Evolutionary conservation across 768 basidiomycete genomes (phyloP).

Genomic region (Suillus bovinus): DNA sequence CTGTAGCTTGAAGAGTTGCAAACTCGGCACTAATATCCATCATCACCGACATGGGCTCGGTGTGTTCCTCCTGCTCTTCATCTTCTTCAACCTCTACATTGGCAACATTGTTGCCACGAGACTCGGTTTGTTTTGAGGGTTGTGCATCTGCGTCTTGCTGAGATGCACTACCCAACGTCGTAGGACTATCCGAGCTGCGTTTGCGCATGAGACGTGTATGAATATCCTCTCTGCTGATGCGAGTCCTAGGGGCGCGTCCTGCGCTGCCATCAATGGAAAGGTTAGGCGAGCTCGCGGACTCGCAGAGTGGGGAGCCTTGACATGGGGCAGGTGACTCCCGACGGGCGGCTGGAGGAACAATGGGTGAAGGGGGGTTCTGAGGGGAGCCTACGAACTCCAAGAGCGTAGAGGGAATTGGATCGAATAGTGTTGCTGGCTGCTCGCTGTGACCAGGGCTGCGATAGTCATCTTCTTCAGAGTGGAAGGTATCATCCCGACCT

Average conservation of each 20-base stretch:
- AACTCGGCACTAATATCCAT: slow-evolving; percentile 46
- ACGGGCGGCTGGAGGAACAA: slow-evolving; percentile 21
- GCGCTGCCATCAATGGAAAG: slow-evolving; percentile 10
- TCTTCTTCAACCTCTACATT: slow-evolving; percentile 17
- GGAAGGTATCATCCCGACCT: slow-evolving; percentile 48
- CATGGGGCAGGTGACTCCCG: slow-evolving; percentile 23
- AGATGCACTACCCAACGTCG: slow-evolving; percentile 21
- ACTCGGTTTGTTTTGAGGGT: not conserved
- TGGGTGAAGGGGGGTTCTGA: slow-evolving; percentile 14
- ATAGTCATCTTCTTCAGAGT: slow-evolving; percentile 37
- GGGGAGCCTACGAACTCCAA: slow-evolving; percentile 48
- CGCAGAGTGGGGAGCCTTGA: slow-evolving; percentile 31
- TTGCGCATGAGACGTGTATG: slow-evolving; percentile 47
- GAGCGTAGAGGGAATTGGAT: slow-evolving; percentile 47
- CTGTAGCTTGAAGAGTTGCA: slow-evolving; percentile 48
- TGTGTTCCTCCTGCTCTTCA: slow-evolving; percentile 32
- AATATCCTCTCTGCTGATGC: slow-evolving; percentile 57
- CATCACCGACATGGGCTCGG: slow-evolving; percentile 30
- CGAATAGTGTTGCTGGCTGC: slow-evolving; percentile 13
- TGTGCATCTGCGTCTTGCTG: not conserved
- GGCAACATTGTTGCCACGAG: slow-evolving; percentile 8
- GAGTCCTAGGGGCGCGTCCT: slow-evolving; percentile 33
- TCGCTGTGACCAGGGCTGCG: slow-evolving; percentile 16
- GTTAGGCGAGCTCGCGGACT: slow-evolving; percentile 23
- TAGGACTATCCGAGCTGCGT: slow-evolving; percentile 45